phyloP scores from a whole-genome alignment of 768 basidiomycete species.

The Tulasnella sp. region DNA sequence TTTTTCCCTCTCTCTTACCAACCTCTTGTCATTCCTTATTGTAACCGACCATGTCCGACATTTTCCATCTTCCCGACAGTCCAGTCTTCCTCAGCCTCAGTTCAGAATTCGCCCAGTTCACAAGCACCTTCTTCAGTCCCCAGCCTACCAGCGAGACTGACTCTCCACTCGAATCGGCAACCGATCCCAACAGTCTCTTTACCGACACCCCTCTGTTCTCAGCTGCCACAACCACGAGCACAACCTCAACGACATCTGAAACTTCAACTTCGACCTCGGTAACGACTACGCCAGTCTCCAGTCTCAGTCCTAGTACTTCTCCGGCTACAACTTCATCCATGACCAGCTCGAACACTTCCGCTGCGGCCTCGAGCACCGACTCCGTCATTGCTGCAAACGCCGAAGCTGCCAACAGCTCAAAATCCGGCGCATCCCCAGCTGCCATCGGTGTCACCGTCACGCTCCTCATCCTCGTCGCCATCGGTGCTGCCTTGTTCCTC shows the following conservation, averaged over 20 bases:
- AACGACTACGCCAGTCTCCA: neutral
- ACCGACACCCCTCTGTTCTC: neutral
- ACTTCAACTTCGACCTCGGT: neutral
- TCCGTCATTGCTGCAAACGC: constrained; percentile 3
- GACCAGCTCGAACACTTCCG: constrained; percentile 7
- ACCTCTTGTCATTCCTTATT: constrained; percentile 15
- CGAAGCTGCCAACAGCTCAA: neutral
- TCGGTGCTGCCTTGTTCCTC: constrained; percentile 19
- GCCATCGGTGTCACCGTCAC: constrained; percentile 32
- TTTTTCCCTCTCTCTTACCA: neutral
- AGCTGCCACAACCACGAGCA: neutral
- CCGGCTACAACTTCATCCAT: neutral
- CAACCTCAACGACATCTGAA: constrained; percentile 10
- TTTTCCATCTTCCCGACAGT: constrained; percentile 14
- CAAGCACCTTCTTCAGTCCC: constrained; percentile 9
- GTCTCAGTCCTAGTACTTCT: neutral
- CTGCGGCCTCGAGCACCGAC: neutral
- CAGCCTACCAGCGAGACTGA: constrained; percentile 5
- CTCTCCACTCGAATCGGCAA: neutral
- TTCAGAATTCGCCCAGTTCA: constrained; percentile 9
- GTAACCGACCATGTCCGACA: constrained; percentile 1
- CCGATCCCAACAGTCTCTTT: neutral
- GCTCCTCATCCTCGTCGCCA: constrained; percentile 14
- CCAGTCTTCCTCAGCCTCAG: constrained; percentile 14
- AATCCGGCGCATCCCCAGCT: constrained; percentile 27